Percentiles rank a stretch among this genome's conserved stretches.
Evolutionary conservation across 139 green algal species (phyloP).

Genomic region (Deuterostichococcus epilithicus): DNA sequence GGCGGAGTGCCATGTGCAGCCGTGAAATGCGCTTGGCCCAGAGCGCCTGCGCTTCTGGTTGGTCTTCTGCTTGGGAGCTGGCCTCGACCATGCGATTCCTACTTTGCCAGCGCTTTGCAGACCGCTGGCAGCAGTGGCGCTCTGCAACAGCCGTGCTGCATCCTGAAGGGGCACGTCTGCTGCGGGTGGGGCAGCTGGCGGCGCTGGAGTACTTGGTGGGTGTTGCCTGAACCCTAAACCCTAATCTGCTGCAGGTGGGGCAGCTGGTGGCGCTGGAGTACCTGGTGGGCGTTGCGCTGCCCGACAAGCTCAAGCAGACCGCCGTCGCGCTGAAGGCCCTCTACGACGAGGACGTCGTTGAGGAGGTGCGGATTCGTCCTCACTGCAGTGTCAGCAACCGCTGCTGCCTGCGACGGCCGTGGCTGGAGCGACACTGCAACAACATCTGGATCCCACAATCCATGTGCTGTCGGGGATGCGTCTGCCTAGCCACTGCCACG

Average conservation of each 20-base stretch:
- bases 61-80: neutral
- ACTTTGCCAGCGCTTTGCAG: too few relatives aligned
- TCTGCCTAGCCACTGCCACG: too few relatives aligned
- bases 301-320: conserved; percentile 13
- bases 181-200: conserved; percentile 74
- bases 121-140: conserved; percentile 5
- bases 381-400: neutral
- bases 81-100: neutral
- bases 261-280: conserved; percentile 80
- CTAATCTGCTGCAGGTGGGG: conserved; percentile 46
- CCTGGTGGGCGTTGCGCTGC: conserved; percentile 33
- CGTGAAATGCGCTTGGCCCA: neutral
- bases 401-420: too few relatives aligned
- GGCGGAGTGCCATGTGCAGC: neutral
- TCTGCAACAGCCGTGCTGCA: neutral
- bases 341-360: neutral
- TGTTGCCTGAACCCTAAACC: conserved; percentile 37
- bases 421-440: too few relatives aligned
- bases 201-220: conserved; percentile 68
- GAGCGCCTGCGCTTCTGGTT: neutral
- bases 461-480: too few relatives aligned
- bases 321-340: neutral
- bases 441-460: too few relatives aligned
- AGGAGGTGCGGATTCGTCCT: neutral
- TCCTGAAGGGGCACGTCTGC: conserved; percentile 26